Conservation (phyloP, 768 basidiomycete species). For the Epithele typhae region DNA sequence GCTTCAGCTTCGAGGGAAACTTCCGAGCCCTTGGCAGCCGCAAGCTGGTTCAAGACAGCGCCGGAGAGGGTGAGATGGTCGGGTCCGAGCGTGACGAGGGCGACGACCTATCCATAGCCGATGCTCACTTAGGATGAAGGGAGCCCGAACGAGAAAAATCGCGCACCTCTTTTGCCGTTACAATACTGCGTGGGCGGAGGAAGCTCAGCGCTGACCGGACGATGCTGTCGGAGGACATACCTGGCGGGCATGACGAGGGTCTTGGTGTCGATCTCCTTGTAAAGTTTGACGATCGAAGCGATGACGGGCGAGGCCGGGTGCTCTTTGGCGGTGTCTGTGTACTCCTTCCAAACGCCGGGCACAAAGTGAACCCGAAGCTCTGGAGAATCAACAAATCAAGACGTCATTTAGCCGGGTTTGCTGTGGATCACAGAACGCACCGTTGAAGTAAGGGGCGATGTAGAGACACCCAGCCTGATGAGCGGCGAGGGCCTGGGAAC, state of each 20-base stretch:
- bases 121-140: not conserved
- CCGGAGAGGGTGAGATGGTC: constrained; percentile 42
- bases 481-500: constrained; percentile 52
- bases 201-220: not conserved
- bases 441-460: constrained; percentile 56
- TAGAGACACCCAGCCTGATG: constrained; percentile 49
- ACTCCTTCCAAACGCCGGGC: constrained; percentile 34
- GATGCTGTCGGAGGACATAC: constrained; percentile 18
- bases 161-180: constrained; percentile 36
- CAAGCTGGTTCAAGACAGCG: constrained; percentile 36
- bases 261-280: constrained; percentile 31
- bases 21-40: constrained; percentile 9
- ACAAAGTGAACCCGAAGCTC: constrained; percentile 47
- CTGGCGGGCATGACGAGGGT: constrained; percentile 50
- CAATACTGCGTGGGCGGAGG: constrained; percentile 27
- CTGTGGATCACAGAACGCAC: constrained; percentile 17
- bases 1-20: no score
- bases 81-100: constrained; percentile 35
- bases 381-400: constrained; percentile 11
- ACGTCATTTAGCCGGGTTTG: no score
- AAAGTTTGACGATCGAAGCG: constrained; percentile 33
- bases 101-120: constrained; percentile 41
- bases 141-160: not conserved
- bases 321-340: constrained; percentile 32
- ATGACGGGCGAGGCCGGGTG: constrained; percentile 42